Conservation (phyloP, 306 rosid species). For the Leucaena leucocephala region DNA sequence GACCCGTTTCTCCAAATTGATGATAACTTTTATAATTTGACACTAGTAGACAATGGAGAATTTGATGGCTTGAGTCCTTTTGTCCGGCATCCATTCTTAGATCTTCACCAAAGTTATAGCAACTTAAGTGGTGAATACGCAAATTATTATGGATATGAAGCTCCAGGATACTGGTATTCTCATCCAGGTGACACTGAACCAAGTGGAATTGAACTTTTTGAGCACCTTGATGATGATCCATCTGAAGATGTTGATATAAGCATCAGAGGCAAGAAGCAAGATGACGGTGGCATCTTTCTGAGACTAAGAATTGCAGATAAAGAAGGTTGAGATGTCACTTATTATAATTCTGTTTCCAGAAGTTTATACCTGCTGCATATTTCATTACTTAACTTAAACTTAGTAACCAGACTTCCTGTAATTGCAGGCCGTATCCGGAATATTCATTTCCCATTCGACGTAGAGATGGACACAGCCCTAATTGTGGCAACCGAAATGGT, state of each 20-base stretch:
- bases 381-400: constrained; percentile 23
- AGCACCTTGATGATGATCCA: constrained; percentile 68
- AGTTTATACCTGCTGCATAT: not conserved
- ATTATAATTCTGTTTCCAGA: constrained; percentile 9
- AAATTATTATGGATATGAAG: constrained; percentile 56
- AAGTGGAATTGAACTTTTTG: constrained; percentile 81
- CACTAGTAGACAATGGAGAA: constrained; percentile 46
- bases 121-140: constrained; percentile 55
- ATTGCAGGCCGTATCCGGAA: constrained; percentile 80
- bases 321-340: constrained; percentile 62
- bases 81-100: constrained; percentile 56
- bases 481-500: constrained; percentile 97
- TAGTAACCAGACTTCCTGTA: constrained; percentile 15
- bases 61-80: constrained; percentile 50
- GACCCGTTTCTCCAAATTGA: constrained; percentile 79
- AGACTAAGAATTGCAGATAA: constrained; percentile 89
- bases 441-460: constrained; percentile 87
- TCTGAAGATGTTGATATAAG: constrained; percentile 72
- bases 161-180: constrained; percentile 53
- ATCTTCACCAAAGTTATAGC: constrained; percentile 52
- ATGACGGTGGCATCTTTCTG: constrained; percentile 71
- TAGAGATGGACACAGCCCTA: constrained; percentile 82
- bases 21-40: constrained; percentile 51
- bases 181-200: constrained; percentile 61
- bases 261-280: constrained; percentile 77